phyloP scores from a whole-genome alignment of 2,329 filamentous ascomycete genomes.

The Periglandula ipomoeae region DNA sequence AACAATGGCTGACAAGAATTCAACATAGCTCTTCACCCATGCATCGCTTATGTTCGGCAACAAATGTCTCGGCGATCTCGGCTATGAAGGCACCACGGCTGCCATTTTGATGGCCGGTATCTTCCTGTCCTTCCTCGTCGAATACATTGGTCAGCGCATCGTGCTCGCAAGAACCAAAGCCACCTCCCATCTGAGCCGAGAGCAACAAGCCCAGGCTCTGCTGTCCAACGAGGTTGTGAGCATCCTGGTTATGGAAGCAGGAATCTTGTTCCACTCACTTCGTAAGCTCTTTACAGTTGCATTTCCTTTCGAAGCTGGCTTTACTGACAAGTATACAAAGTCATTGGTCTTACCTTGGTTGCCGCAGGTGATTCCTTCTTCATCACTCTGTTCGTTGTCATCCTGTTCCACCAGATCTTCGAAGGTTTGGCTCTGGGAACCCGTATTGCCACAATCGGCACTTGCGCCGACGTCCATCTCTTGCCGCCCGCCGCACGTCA shows the following conservation, averaged over 20 bases:
- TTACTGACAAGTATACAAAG: slow-evolving; percentile 21
- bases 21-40: slow-evolving; percentile 57
- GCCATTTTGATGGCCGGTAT: slow-evolving; percentile 67
- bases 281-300: slow-evolving; percentile 39
- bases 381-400: slow-evolving; percentile 53
- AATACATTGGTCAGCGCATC: slow-evolving; percentile 56
- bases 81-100: slow-evolving; percentile 60
- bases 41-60: slow-evolving; percentile 65
- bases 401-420: slow-evolving; percentile 72
- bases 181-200: slow-evolving; percentile 15
- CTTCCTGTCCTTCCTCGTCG: slow-evolving; percentile 63
- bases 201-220: slow-evolving; percentile 16
- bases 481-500: slow-evolving; percentile 13
- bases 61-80: slow-evolving; percentile 54
- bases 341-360: slow-evolving; percentile 56
- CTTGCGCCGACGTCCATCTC: slow-evolving; percentile 11
- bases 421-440: slow-evolving; percentile 67
- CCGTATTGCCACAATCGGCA: slow-evolving; percentile 54
- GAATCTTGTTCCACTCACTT: slow-evolving; percentile 67
- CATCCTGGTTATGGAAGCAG: slow-evolving; percentile 62
- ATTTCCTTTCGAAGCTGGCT: too few species aligned
- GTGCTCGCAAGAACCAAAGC: slow-evolving; percentile 30
- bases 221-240: slow-evolving; percentile 42
- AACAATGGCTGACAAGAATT: neutral
- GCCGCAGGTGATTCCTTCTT: slow-evolving; percentile 48